Evolutionary conservation across 2,329 filamentous ascomycete species (phyloP).

Genomic region (Torrubiellomyces zombiae): DNA sequence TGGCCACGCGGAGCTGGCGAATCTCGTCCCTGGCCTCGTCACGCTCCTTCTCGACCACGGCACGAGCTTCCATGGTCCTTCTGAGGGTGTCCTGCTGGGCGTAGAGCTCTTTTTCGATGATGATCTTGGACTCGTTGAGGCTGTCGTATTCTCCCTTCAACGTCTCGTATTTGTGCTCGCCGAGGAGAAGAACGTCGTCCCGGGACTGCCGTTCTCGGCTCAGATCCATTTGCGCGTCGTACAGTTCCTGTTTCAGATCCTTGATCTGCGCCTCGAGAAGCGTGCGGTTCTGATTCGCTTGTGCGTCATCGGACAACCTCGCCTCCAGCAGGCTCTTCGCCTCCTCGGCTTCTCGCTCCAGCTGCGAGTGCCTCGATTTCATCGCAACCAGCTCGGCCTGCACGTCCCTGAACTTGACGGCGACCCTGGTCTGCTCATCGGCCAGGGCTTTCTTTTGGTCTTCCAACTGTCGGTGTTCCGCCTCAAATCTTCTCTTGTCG

Average conservation of each 20-base stretch:
- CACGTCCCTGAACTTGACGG: conserved; percentile 60
- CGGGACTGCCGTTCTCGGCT: conserved; percentile 85
- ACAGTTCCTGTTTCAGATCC: conserved; percentile 73
- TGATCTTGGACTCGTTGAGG: conserved; percentile 88
- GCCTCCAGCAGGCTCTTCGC: conserved; percentile 75
- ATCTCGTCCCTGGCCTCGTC: conserved; percentile 82
- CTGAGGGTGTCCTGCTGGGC: conserved; percentile 84
- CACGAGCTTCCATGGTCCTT: conserved; percentile 65
- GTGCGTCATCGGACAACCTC: conserved; percentile 75
- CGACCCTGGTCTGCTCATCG: conserved; percentile 63
- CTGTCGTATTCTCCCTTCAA: conserved; percentile 73
- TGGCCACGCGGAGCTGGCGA: conserved; percentile 64
- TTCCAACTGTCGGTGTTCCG: conserved; percentile 63
- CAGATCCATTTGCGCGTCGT: conserved; percentile 71
- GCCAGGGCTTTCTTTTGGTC: conserved; percentile 57
- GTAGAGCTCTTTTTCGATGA: conserved; percentile 94
- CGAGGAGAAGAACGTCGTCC: conserved; percentile 80
- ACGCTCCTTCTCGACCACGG: conserved; percentile 67
- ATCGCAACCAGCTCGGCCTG: conserved; percentile 80
- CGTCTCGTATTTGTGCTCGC: conserved; percentile 71
- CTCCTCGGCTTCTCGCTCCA: conserved; percentile 79
- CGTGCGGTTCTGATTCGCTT: conserved; percentile 65
- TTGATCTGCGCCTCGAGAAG: conserved; percentile 76
- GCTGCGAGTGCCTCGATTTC: conserved; percentile 65
- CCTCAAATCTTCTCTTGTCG: conserved; percentile 70